Base-by-base conservation (phyloP, 768 basidiomycete genomes). In the Dendrothele bispora region DNA sequence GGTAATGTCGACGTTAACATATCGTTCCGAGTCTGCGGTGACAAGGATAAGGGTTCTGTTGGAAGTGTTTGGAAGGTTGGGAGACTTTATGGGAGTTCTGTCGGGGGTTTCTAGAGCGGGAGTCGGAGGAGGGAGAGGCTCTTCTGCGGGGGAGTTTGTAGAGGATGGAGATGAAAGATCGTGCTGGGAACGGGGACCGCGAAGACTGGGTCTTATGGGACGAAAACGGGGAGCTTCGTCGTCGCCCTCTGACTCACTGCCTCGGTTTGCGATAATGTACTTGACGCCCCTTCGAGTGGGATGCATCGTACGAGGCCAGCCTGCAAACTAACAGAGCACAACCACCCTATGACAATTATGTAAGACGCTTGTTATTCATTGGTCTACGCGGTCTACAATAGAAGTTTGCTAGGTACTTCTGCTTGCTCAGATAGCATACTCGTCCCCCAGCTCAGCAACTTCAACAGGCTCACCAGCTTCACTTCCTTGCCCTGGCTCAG, bases 401-500 rank as follows among this genome's bases (percentile, higher is more conserved):
- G n/a, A n/a, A n/a, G n/a, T n/a, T 77, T 81, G 83, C 7, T n/a
- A n/a, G 90, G 90, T 71, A 89, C 91, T 37, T 90, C 89, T 1
- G 82, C 86, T 51, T 80, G 79, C 60, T 91, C 88, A 47, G 78
- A 79, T 55, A 95, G 66, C 75, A 86, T 69, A 40, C 72, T 75
- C 70, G 95, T 93, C 1, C 91, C 94, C 93, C 94, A 98, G 38
- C 79, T 82, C 56, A 95, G 72, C 56, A 97, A 72, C 68, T 88
- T 84, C 65, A 98, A 67, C 61, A 98, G 62, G 15, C 83, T 84
- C 24, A 86, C 81, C 42, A 98, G 69, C 68, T 95, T 97, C 48
- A 95, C 91, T 63, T 95, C 91, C 62, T 88, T 88, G 0, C 93
- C 92, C 59, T 98, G 91, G 55, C 92, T 89, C 52, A 93, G 73